Conservation (phyloP, 2,329 filamentous ascomycete species). For the Knufia fluminis region DNA sequence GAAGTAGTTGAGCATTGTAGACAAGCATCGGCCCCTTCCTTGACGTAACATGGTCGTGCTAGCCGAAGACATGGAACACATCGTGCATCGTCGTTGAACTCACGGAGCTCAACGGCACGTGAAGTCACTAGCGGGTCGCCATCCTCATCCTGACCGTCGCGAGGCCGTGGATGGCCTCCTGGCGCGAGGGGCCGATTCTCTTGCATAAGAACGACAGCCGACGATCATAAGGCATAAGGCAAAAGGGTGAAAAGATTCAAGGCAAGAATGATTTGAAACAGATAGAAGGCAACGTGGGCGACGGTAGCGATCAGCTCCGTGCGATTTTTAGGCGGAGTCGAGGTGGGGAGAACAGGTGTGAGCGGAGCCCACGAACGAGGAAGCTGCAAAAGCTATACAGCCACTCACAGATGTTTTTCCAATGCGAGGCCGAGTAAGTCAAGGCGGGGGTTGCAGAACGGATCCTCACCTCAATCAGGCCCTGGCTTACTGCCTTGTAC, state of each 20-base stretch:
- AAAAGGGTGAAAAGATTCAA: neutral
- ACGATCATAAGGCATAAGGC: conserved; percentile 1
- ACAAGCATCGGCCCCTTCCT: conserved; percentile 6
- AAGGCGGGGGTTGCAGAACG: neutral
- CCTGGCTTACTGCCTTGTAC: too few species aligned
- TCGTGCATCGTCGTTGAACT: conserved; percentile 8
- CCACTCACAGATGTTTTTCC: neutral
- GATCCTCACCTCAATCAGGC: too few species aligned
- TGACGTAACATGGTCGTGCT: conserved; percentile 6
- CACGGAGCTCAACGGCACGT: conserved; percentile 6
- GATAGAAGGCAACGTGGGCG: neutral
- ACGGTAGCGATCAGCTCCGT: neutral
- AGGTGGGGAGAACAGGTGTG: neutral
- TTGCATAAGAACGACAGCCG: neutral
- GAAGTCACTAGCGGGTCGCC: conserved; percentile 7
- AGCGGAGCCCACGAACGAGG: too few species aligned
- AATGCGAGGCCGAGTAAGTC: neutral
- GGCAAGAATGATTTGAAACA: neutral
- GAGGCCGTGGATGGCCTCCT: conserved; percentile 3
- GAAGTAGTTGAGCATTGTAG: conserved; percentile 3
- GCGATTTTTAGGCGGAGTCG: neutral
- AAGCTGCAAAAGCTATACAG: neutral
- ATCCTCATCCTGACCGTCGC: conserved; percentile 8
- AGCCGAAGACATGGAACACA: conserved; percentile 7
- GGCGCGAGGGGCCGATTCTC: conserved; percentile 8